Base-by-base conservation (phyloP, 1,284 basidiomycete species). In the Malassezia obtusa region DNA sequence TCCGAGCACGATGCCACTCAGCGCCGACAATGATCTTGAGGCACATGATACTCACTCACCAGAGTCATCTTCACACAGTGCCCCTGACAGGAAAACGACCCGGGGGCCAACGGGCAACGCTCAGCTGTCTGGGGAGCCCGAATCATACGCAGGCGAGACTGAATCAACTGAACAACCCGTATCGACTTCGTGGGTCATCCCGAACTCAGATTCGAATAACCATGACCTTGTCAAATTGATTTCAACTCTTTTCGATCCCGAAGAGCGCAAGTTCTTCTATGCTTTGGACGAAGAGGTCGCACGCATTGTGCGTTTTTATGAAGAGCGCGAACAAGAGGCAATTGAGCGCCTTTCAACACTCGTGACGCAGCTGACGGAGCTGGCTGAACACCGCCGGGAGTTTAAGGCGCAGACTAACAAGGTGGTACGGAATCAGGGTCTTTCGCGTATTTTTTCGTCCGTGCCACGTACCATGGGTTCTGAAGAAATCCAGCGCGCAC, bases 261-360 rank as follows among this genome's bases (percentile, higher is more conserved):
- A 50, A 88, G 92, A 77, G 81, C 91, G 21, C 84, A 89, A 65
- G 76, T 77, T 64, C 38, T 70, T 68, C 30, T 40, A 37, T 9
- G 63, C 60, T 0, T 58, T 64, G 47, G 62, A 71, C 32, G 32
- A 51, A 25, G 65, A 66, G 53, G 58, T 68, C 33, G 60, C 62
- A 21, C 58, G 61, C 21, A 65, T 64, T 50, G 50, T 60, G 36
- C 37, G 40, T 2, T 96, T 96, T 73, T 95, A 87, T 69, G 67
- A 80, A 8, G 81, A 80, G 22, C 80, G 84, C 22, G 87, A 88
- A 72, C 76, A 78, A 22, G 87, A 89, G 60, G 82, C 84, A 75
- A 75, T 76, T 21, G 75, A 75, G 25, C 79, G 78, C 54, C 79
- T 81, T 52, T 72, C 74, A 54, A 74, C 78, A 15, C 77, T 92